Evolutionary conservation across 2,329 filamentous ascomycete genomes (phyloP), one percentile per base, ranked within the genome.

Genomic region (Zymoseptoria crescenta): DNA sequence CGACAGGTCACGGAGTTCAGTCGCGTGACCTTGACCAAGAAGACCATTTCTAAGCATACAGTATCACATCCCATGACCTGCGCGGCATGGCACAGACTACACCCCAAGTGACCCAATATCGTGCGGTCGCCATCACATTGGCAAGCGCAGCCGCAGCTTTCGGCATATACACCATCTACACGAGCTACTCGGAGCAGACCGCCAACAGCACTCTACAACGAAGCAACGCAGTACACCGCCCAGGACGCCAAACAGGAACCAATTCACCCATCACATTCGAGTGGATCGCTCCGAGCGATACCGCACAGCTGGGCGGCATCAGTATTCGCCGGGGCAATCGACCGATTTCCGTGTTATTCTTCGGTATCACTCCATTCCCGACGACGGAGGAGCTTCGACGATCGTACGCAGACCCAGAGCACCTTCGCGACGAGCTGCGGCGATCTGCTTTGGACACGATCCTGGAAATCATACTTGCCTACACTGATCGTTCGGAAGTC

Each of bases 151-250:
- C 83, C 1, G 81, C 83, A 50, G 79, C 77, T 9, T 84, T 81
- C 54, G 74, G 82, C 57, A 79, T 81, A 58, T 88, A 84, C 69
- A 80, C 83, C 58, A 74, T 84, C 65, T 87, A 85, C 57, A 49
- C 53, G 8, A 49, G 58, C 13, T 58, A 58, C 28, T 16, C 50
- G 4, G 57, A 52, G 4, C 56, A 41, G 27, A 59, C 61, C n/a
- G 45, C 61, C 9, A 54, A 58, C 49, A 60, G 19, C 24, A 54
- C 35, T 49, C 58, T 67, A 24, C 64, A 59, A 16, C 61, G 65
- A 55, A 67, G 65, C 51, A 64, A 65, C 54, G 65, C 64, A 8
- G 56, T 66, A 28, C 62, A 65, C 52, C 59, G 62, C 54, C 51
- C 60, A 24, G 57, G 65, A 30, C 54, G 62, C 45, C 54, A 61